phyloP scores from a whole-genome alignment of 345 rosid species.

The Rhodomyrtus tomentosa region DNA sequence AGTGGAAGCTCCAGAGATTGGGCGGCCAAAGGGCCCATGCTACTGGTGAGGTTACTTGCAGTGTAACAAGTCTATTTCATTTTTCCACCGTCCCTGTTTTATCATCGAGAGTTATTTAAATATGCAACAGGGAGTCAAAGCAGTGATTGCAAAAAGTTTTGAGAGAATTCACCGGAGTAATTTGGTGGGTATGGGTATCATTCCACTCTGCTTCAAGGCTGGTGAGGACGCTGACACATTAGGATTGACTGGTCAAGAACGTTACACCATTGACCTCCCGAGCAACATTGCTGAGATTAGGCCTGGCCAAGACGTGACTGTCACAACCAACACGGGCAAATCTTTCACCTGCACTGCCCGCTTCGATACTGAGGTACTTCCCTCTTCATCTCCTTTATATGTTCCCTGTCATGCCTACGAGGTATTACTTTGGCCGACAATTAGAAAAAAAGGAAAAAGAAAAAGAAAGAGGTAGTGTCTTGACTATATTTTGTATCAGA shows the following conservation, averaged over 20 bases:
- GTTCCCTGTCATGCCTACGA: background rate
- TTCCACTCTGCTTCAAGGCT: slow-evolving; percentile 85
- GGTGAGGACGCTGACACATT: slow-evolving; percentile 92
- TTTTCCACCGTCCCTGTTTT: background rate
- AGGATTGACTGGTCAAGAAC: slow-evolving; percentile 86
- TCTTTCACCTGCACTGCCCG: slow-evolving; percentile 87
- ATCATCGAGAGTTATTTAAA: background rate
- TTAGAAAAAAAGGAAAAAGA: background rate
- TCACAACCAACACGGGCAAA: slow-evolving; percentile 73
- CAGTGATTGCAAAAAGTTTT: slow-evolving; percentile 93
- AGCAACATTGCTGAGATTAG: slow-evolving; percentile 52
- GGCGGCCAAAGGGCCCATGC: slow-evolving; percentile 99
- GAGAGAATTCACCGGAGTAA: slow-evolving; percentile 98
- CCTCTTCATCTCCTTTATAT: background rate
- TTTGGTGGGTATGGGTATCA: slow-evolving; percentile 96
- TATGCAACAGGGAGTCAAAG: slow-evolving; percentile 77
- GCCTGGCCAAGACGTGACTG: slow-evolving; percentile 94
- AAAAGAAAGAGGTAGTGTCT: background rate
- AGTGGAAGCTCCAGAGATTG: slow-evolving; percentile 99
- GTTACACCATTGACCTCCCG: slow-evolving; percentile 82
- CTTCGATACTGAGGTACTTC: slow-evolving; percentile 88
- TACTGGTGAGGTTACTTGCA: slow-evolving; percentile 39
- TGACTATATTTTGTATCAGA: background rate
- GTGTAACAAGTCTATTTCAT: background rate
- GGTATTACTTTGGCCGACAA: background rate